Percentiles rank a stretch among this genome's conserved stretches.
These are phyloP conservation scores for Bacidia gigantensis DNA, from an alignment of 495 filamentous ascomycete species.

Conservation along the genomic window DNA sequence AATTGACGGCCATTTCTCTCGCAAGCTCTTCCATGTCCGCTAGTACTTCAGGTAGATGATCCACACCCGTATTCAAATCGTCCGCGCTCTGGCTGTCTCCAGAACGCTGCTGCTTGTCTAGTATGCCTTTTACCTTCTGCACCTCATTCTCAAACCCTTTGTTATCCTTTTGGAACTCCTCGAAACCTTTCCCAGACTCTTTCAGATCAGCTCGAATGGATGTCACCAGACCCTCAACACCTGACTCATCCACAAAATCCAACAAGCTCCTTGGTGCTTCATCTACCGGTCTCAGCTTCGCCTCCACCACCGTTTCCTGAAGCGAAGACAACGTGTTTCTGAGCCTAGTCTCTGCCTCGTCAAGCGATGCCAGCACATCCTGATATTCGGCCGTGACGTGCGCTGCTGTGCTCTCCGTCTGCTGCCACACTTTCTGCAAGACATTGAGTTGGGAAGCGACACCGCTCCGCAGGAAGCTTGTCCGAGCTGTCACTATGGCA, in stretches of 20 bases:
- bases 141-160: conserved; percentile 43
- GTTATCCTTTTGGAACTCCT: conserved; percentile 35
- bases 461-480: conserved; percentile 56
- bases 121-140: conserved; percentile 36
- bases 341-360: conserved; percentile 58
- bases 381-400: conserved; percentile 45
- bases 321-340: conserved; percentile 57
- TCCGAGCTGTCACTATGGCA: conserved; percentile 62
- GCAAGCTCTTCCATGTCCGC: conserved; percentile 63
- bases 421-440: conserved; percentile 50
- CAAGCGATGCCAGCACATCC: conserved; percentile 52
- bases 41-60: conserved; percentile 51
- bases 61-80: conserved; percentile 25
- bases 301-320: conserved; percentile 57
- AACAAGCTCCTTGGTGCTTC: conserved; percentile 59
- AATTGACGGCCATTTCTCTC: conserved; percentile 64
- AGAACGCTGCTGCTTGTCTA: conserved; percentile 11
- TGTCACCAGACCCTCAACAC: conserved; percentile 54
- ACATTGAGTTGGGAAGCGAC: conserved; percentile 60
- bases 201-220: conserved; percentile 56
- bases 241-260: conserved; percentile 80
- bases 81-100: conserved; percentile 24
- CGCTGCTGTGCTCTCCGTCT: conserved; percentile 16
- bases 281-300: conserved; percentile 52
- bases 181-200: conserved; percentile 39